These are phyloP conservation scores for Dispira parvispora DNA, from an alignment of 192 early-diverging fungal genomes.

Conservation along the genomic window DNA sequence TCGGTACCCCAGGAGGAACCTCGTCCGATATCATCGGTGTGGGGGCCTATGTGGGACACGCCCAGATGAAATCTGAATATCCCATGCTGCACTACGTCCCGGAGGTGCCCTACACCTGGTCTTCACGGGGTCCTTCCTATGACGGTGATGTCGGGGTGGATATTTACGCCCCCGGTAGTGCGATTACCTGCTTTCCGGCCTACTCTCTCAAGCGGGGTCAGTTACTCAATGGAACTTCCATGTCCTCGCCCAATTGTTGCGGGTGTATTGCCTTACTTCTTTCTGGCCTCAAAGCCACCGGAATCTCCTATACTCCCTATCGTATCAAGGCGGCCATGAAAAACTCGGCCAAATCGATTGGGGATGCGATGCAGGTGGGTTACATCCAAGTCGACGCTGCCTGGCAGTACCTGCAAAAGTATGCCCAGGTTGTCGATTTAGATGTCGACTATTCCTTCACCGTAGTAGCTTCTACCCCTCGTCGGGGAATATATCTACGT, in stretches of 20 bases:
- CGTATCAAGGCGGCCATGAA: slow-evolving; percentile 63
- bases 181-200: slow-evolving; percentile 75
- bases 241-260: slow-evolving; percentile 83
- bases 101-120: slow-evolving; percentile 78
- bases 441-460: slow-evolving; percentile 50
- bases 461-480: slow-evolving; percentile 11
- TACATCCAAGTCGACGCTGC: slow-evolving; percentile 79
- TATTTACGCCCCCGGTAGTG: slow-evolving; percentile 78
- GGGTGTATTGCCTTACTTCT: slow-evolving; percentile 74
- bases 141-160: slow-evolving; percentile 76
- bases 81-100: slow-evolving; percentile 58
- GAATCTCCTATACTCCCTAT: slow-evolving; percentile 58
- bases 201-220: slow-evolving; percentile 52
- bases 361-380: slow-evolving; percentile 58
- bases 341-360: slow-evolving; percentile 55
- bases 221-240: slow-evolving; percentile 87
- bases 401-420: slow-evolving; percentile 58
- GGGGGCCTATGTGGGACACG: slow-evolving; percentile 73
- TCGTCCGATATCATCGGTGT: slow-evolving; percentile 65
- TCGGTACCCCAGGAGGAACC: slow-evolving; percentile 70
- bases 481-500: slow-evolving; percentile 80
- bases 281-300: slow-evolving; percentile 64
- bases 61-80: slow-evolving; percentile 79
- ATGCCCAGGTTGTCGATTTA: slow-evolving; percentile 33
- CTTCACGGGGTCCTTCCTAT: slow-evolving; percentile 65